Percentiles rank a stretch among this genome's conserved stretches.
These are phyloP conservation scores for Ogataea salicorniae DNA, from an alignment of 805 yeast species.

Conservation along the genomic window DNA sequence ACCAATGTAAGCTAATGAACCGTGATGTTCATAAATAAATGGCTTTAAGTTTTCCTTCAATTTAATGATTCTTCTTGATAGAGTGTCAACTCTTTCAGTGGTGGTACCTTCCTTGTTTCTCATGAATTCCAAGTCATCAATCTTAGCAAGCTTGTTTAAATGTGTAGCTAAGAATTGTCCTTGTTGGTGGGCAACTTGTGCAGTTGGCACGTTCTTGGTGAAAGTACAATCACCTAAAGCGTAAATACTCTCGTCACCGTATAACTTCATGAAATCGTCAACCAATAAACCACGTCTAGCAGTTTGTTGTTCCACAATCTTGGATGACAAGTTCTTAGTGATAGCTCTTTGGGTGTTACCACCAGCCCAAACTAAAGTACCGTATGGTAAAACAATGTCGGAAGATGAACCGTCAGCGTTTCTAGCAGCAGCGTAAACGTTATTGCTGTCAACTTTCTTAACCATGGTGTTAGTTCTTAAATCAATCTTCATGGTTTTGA, in stretches of 20 bases:
- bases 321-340: conserved; percentile 57
- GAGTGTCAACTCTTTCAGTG: conserved; percentile 31
- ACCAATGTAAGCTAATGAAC: conserved; percentile 93
- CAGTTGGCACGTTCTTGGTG: conserved; percentile 90
- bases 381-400: conserved; percentile 67
- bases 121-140: conserved; percentile 50
- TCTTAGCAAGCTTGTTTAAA: conserved; percentile 58
- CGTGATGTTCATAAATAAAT: conserved; percentile 82
- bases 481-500: conserved; percentile 61
- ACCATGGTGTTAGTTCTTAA: conserved; percentile 84
- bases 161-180: conserved; percentile 75
- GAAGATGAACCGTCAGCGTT: conserved; percentile 61
- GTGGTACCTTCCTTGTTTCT: conserved; percentile 33
- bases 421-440: conserved; percentile 66
- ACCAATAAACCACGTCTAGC: conserved; percentile 89
- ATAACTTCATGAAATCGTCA: conserved; percentile 73
- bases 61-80: conserved; percentile 40
- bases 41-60: conserved; percentile 43
- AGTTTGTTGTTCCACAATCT: conserved; percentile 70
- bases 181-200: conserved; percentile 95
- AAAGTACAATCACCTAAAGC: conserved; percentile 95
- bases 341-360: conserved; percentile 89
- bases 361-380: conserved; percentile 94
- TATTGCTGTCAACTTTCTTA: conserved; percentile 69
- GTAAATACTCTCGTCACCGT: conserved; percentile 76